Conservation (phyloP, 1,284 basidiomycete genomes). For the Naganishia albida region DNA sequence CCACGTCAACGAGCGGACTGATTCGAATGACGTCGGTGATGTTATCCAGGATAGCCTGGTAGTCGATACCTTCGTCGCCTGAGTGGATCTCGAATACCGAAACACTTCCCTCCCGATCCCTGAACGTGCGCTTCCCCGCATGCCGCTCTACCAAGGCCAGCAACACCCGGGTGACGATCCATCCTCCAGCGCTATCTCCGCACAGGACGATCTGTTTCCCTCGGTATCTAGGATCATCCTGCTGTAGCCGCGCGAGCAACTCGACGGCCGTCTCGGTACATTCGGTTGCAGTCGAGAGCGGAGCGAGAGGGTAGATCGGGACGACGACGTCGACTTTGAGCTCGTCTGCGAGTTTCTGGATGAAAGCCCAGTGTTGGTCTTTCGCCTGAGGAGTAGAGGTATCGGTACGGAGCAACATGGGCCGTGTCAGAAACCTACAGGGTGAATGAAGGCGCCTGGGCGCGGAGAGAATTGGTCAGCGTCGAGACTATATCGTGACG, state of each 20-base stretch:
- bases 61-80: not conserved
- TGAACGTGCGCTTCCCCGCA: not conserved
- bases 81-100: not conserved
- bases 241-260: not conserved
- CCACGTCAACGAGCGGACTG: slow-evolving; percentile 14
- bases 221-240: slow-evolving; percentile 22
- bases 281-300: not conserved
- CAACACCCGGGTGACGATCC: slow-evolving; percentile 19
- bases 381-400: not conserved
- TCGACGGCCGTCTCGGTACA: not conserved
- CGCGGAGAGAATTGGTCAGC: too few species aligned
- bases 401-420: not conserved
- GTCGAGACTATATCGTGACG: too few species aligned
- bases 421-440: not conserved
- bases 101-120: not conserved
- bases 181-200: slow-evolving; percentile 31
- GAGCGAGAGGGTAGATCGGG: slow-evolving; percentile 7
- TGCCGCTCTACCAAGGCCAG: slow-evolving; percentile 5
- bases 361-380: slow-evolving; percentile 23
- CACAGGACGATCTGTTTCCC: slow-evolving; percentile 27
- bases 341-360: slow-evolving; percentile 20
- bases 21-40: slow-evolving; percentile 20
- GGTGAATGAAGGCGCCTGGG: slow-evolving; percentile 10
- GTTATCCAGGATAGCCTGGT: slow-evolving; percentile 15
- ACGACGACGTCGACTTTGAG: slow-evolving; percentile 23